Percentiles rank a stretch among this genome's conserved stretches.
Conservation (phyloP, 345 rosid species). For the Carallia pectinifolia region DNA sequence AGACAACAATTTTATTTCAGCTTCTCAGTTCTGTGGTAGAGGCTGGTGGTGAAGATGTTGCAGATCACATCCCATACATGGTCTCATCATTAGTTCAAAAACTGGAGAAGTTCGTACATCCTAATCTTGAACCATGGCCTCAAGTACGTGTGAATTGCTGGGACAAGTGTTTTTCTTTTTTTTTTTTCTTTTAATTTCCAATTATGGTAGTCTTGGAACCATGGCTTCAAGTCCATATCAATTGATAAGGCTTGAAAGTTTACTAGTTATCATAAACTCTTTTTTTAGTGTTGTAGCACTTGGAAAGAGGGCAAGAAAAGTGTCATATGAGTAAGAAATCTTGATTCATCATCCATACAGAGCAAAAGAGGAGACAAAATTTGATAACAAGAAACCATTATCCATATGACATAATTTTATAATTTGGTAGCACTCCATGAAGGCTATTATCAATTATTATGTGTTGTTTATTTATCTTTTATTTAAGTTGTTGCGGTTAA, state of each 20-base stretch:
- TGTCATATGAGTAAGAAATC: not conserved
- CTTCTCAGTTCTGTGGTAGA: slow-evolving; percentile 69
- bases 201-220: too few species aligned
- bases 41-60: slow-evolving; percentile 53
- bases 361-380: not conserved
- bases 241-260: too few species aligned
- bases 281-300: too few species aligned
- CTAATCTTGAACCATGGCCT: slow-evolving; percentile 58
- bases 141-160: slow-evolving; percentile 45
- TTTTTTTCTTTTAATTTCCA: not conserved
- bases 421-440: not conserved
- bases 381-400: not conserved
- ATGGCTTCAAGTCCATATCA: too few species aligned
- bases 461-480: not conserved
- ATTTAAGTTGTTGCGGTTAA: too few species aligned
- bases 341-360: not conserved
- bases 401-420: not conserved
- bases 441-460: not conserved
- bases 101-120: slow-evolving; percentile 47
- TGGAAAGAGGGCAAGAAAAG: not conserved
- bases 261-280: not conserved
- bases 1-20: slow-evolving; percentile 57
- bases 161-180: not conserved
- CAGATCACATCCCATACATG: slow-evolving; percentile 63
- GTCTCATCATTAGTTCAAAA: slow-evolving; percentile 52